These are phyloP conservation scores for Chromera velia DNA, from an alignment of 73 alveolate genomes.

Conservation along the genomic window DNA sequence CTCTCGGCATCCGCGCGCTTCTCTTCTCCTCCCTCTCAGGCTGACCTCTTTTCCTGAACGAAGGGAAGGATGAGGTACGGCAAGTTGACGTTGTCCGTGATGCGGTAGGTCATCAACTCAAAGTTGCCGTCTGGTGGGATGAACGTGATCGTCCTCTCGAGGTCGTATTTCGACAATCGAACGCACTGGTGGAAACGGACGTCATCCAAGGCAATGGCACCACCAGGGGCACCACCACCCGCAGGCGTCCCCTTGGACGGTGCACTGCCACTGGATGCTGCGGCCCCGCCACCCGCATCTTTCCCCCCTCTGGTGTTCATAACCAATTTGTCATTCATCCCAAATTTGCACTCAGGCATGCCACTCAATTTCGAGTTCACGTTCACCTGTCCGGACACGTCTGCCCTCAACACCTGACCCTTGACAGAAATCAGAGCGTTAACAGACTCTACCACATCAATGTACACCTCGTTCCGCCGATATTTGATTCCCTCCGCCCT, in stretches of 20 bases:
- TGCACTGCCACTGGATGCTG: conserved; percentile 60
- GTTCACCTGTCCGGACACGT: conserved; percentile 76
- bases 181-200: conserved; percentile 88
- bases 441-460: conserved; percentile 86
- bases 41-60: conserved; percentile 70
- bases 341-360: conserved; percentile 96
- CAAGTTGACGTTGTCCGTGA: conserved; percentile 81
- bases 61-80: conserved; percentile 85
- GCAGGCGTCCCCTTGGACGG: neutral
- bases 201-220: conserved; percentile 35
- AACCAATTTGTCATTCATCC: conserved; percentile 88
- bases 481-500: conserved; percentile 77
- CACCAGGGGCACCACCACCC: neutral
- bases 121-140: conserved; percentile 93
- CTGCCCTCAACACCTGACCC: conserved; percentile 81
- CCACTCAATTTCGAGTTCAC: conserved; percentile 75
- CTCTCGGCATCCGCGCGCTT: too few species aligned
- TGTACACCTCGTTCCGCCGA: conserved; percentile 83
- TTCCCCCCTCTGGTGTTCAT: too few species aligned
- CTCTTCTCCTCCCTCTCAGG: too few species aligned
- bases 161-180: conserved; percentile 80
- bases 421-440: conserved; percentile 79
- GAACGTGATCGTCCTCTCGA: conserved; percentile 89
- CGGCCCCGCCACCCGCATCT: conserved; percentile 63
- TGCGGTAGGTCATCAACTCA: conserved; percentile 68